phyloP scores from a whole-genome alignment of 1,284 basidiomycete species.

The Boletus sp. region DNA sequence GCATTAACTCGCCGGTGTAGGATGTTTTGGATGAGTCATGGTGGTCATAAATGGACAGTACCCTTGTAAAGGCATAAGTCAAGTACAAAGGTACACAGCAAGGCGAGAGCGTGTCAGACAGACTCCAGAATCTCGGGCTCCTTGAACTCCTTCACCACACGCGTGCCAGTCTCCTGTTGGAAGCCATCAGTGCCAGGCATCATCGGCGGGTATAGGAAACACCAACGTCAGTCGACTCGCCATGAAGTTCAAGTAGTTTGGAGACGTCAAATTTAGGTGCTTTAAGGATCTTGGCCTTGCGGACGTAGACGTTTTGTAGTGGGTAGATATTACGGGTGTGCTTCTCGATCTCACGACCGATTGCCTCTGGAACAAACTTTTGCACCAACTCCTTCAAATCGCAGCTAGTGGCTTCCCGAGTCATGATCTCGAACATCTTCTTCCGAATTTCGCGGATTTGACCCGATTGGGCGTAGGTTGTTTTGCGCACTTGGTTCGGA shows the following conservation, averaged over 20 bases:
- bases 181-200: slow-evolving; percentile 11
- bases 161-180: slow-evolving; percentile 80
- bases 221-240: slow-evolving; percentile 87
- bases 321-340: slow-evolving; percentile 95
- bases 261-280: slow-evolving; percentile 94
- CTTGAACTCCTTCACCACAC: slow-evolving; percentile 88
- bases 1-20: too few relatives aligned
- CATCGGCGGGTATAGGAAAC: slow-evolving; percentile 1
- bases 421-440: slow-evolving; percentile 99
- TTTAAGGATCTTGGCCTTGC: slow-evolving; percentile 98
- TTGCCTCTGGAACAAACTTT: slow-evolving; percentile 99
- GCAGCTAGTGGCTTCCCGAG: slow-evolving; percentile 90
- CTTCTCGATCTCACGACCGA: slow-evolving; percentile 99
- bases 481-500: slow-evolving; percentile 97
- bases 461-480: slow-evolving; percentile 93
- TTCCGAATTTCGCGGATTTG: slow-evolving; percentile 98
- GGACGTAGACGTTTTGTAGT: slow-evolving; percentile 96
- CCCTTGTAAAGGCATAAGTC: slow-evolving; percentile 38
- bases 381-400: slow-evolving; percentile 98
- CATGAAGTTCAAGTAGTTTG: slow-evolving; percentile 94
- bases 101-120: slow-evolving; percentile 52
- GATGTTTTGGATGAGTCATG: background rate
- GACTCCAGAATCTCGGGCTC: slow-evolving; percentile 85
- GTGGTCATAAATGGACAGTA: slow-evolving; percentile 40
- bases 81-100: slow-evolving; percentile 39